Conservation (phyloP, 306 rosid species). For the Lotus japonicus region DNA sequence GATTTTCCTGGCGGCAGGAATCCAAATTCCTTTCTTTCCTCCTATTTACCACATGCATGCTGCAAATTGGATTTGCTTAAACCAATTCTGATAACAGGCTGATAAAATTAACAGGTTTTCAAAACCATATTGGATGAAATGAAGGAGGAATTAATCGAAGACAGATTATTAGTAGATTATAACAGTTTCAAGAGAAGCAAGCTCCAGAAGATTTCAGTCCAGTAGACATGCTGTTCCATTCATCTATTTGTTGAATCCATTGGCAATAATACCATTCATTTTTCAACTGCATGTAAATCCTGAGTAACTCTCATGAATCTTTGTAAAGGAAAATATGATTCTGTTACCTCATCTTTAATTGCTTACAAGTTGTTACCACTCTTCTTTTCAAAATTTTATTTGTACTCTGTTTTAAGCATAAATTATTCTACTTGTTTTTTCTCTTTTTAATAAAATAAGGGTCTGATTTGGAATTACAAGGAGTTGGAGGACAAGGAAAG, state of each 20-base stretch:
- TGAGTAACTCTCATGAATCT: not conserved
- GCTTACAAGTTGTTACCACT: not conserved
- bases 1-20: no score
- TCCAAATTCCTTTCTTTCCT: not conserved
- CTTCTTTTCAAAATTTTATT: not conserved
- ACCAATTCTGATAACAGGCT: not conserved
- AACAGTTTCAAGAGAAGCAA: constrained; percentile 35
- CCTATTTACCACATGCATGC: not conserved
- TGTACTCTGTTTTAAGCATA: not conserved
- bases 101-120: constrained; percentile 28
- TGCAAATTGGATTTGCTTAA: not conserved
- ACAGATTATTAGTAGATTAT: constrained; percentile 39
- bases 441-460: not conserved
- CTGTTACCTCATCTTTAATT: not conserved
- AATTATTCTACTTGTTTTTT: not conserved
- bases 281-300: not conserved
- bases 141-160: constrained; percentile 23
- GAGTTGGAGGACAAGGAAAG: not conserved
- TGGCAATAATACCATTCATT: not conserved
- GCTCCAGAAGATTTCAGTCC: constrained; percentile 3
- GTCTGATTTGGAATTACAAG: not conserved
- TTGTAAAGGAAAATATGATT: not conserved
- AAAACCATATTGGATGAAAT: constrained; percentile 20
- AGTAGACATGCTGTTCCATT: not conserved
- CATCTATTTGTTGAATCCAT: not conserved